phyloP scores from a whole-genome alignment of 2,329 filamentous ascomycete genomes.

The Colletotrichum cereale region DNA sequence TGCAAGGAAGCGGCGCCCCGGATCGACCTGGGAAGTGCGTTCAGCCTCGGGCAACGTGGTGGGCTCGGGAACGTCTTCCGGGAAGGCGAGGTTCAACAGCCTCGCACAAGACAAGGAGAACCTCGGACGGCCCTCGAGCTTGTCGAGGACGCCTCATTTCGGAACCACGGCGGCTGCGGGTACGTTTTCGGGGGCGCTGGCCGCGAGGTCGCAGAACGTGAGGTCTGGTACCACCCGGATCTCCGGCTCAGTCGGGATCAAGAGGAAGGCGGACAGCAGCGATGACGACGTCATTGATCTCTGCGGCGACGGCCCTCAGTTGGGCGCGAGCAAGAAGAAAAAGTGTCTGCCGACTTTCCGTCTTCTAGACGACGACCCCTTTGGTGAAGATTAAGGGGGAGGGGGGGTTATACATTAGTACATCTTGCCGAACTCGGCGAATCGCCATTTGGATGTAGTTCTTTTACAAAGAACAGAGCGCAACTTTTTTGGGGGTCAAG shows the following conservation, averaged over 20 bases:
- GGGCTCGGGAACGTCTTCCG: constrained; percentile 14
- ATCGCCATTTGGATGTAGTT: not conserved
- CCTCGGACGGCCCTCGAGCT: not conserved
- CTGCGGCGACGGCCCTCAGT: constrained; percentile 8
- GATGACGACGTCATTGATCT: constrained; percentile 35
- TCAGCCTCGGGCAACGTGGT: constrained; percentile 13
- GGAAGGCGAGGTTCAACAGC: constrained; percentile 15
- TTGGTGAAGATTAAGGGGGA: constrained; percentile 22
- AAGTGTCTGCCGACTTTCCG: constrained; percentile 13
- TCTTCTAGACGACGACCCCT: constrained; percentile 32
- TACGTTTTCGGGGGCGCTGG: not conserved
- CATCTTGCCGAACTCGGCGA: not conserved
- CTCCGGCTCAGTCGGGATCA: not conserved
- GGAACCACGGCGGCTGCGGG: not conserved
- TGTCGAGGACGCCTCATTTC: not conserved
- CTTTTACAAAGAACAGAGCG: not conserved
- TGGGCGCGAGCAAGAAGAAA: constrained; percentile 13
- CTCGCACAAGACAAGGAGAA: constrained; percentile 24
- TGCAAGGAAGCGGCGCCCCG: not conserved
- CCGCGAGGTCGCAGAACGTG: constrained; percentile 18
- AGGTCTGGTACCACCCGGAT: not conserved
- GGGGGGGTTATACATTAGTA: not conserved
- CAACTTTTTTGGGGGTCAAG: not conserved
- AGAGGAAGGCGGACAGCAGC: constrained; percentile 20
- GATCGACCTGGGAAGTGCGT: constrained; percentile 27